Conservation (phyloP, 1,139 yeast genomes). For the Taphrina deformans region DNA sequence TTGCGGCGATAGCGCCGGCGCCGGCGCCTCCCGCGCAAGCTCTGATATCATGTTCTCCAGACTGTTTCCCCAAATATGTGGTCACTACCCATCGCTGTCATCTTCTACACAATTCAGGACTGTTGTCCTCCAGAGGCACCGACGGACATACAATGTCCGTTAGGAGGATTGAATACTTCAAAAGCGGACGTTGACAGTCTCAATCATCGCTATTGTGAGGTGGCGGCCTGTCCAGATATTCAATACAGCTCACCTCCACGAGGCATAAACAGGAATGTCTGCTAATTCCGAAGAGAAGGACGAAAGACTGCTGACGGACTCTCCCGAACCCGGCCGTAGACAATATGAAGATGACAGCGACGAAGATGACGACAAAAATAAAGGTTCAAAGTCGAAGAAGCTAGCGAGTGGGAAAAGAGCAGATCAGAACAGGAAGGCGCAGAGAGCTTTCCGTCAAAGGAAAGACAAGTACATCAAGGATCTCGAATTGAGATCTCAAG, state of each 20-base stretch:
- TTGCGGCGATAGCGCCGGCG: not conserved
- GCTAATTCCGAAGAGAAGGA: conserved; percentile 5
- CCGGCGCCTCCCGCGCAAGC: not conserved
- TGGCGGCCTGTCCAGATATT: not conserved
- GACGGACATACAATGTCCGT: too few relatives aligned
- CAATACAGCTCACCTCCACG: not conserved
- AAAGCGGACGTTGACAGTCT: not conserved
- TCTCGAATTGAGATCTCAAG: conserved; percentile 52
- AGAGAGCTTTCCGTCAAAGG: conserved; percentile 91
- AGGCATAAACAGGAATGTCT: not conserved
- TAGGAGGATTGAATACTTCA: too few relatives aligned
- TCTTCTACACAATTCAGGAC: not conserved
- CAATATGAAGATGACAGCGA: conserved; percentile 46
- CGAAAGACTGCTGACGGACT: not conserved
- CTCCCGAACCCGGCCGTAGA: conserved; percentile 8
- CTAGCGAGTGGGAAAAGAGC: conserved; percentile 76
- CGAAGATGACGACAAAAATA: conserved; percentile 50
- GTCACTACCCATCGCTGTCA: not conserved
- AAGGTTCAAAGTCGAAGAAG: conserved; percentile 35
- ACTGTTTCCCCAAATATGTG: not conserved
- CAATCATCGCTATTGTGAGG: too few relatives aligned
- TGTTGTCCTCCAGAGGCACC: not conserved
- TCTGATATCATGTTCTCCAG: conserved; percentile 13
- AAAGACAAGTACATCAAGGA: conserved; percentile 86
- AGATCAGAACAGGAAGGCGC: conserved; percentile 97